Conservation (phyloP, 768 basidiomycete genomes). For the Cytidiella melzeri region DNA sequence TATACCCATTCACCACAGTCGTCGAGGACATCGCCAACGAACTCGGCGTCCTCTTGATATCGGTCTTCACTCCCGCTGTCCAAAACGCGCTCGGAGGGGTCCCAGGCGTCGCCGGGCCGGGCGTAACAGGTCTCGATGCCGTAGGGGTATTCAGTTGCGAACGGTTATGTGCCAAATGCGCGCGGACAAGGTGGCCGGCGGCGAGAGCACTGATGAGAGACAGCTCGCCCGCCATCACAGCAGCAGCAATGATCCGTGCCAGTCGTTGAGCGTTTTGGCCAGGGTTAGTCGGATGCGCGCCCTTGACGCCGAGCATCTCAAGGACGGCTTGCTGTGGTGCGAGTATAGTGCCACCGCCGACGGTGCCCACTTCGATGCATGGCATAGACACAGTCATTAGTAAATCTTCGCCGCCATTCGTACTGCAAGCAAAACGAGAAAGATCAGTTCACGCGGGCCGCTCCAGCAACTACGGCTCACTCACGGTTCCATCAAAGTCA, state of each 20-base stretch:
- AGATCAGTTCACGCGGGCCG: constrained; percentile 1
- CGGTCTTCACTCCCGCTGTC: background rate
- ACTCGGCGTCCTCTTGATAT: background rate
- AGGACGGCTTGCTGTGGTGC: constrained; percentile 85
- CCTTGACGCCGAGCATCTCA: constrained; percentile 89
- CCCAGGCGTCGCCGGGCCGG: constrained; percentile 30
- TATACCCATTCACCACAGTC: constrained; percentile 3
- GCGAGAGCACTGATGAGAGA: constrained; percentile 89
- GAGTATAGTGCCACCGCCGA: constrained; percentile 94
- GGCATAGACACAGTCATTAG: constrained; percentile 96
- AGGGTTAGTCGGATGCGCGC: constrained; percentile 81
- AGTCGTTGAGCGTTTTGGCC: constrained; percentile 87
- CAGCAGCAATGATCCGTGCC: constrained; percentile 82
- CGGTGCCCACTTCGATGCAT: constrained; percentile 97
- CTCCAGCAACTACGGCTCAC: constrained; percentile 30
- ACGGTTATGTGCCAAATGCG: constrained; percentile 90
- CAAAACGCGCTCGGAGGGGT: background rate
- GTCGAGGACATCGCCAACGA: constrained; percentile 5
- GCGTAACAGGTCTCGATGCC: constrained; percentile 53
- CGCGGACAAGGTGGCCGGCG: constrained; percentile 90
- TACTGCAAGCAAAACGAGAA: constrained; percentile 37
- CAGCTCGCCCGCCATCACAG: constrained; percentile 97
- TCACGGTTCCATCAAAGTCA: constrained; percentile 98
- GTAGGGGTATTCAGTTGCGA: constrained; percentile 74
- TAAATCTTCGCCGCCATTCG: constrained; percentile 84